Base-by-base conservation (phyloP, 352 stramenopile species). In the Pythium scleroteichum region DNA sequence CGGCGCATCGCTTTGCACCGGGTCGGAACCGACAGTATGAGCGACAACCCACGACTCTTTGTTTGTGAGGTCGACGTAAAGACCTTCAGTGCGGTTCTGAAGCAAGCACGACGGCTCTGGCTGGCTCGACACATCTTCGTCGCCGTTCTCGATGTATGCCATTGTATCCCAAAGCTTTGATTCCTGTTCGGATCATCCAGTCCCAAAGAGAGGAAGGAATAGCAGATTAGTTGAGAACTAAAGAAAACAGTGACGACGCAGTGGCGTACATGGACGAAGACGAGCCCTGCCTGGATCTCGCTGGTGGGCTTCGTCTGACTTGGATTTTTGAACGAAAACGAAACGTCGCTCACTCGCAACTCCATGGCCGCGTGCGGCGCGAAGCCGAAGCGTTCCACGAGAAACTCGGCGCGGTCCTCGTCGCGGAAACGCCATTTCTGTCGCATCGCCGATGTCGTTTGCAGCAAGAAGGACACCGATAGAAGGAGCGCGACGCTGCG, bases 331-430 rank as follows among this genome's bases (percentile, higher is more conserved):
- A 62, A 64, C 2, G 59, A 48, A 40, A 72, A 59, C 16, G 41
- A 52, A 13, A 96, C 88, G 64, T 76, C 68, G 4, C 61, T 68
- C 19, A 97, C 76, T n/a, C 62, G 73, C 26, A 97, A 59, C 55
- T 95, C 73, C 66, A 97, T 78, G 39, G 69, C 64, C 5, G 88
- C 90, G 12, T 61, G 53, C 5, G 70, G 64, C 8, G 78, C 69
- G 41, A 97, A 96, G 38, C 88, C 90, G 60, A 97, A 97, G 68
- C 85, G 87, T 68, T 97, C 91, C 42, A 97, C 81, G 42, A 94
- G 70, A 69, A 97, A 97, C 46, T 94, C 69, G 33, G 65, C 52
- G 23, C 88, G 80, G 56, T 83, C 72, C 54, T 97, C 91, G 20
- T 68, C 46, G 19, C 66, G 57, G 48, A 96, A 92, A 27, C 27